These are phyloP conservation scores for Simmondsia chinensis DNA, from an alignment of 148 eudicot species.

Conservation along the genomic window DNA sequence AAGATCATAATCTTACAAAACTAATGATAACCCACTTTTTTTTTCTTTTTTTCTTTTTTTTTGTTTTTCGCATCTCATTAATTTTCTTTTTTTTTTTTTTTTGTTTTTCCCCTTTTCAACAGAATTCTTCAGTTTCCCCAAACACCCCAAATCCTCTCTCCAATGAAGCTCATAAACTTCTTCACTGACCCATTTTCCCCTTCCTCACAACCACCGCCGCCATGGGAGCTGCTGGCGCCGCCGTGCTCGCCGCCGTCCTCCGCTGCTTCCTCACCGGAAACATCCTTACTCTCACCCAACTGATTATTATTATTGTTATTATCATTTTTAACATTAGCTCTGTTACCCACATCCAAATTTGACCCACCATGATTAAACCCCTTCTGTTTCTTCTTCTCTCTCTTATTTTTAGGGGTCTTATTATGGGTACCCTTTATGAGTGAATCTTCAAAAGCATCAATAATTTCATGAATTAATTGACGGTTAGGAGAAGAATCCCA, in stretches of 20 bases:
- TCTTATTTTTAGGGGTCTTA: no score
- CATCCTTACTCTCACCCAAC: no score
- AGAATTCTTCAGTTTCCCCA: conserved; percentile 21
- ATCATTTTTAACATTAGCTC: no score
- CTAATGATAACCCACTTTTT: no score
- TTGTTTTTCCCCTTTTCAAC: not conserved
- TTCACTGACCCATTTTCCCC: conserved; percentile 22
- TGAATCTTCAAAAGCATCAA: conserved; percentile 68
- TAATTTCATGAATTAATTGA: conserved; percentile 63
- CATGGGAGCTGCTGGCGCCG: not conserved
- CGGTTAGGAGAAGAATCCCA: conserved; percentile 86
- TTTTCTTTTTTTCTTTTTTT: no score
- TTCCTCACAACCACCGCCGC: conserved; percentile 4
- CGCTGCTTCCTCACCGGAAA: conserved; percentile 13
- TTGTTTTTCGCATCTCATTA: no score
- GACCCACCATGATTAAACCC: conserved; percentile 4
- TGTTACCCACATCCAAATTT: not conserved
- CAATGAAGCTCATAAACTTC: conserved; percentile 29
- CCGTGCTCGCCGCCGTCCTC: not conserved
- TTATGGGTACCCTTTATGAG: conserved; percentile 13
- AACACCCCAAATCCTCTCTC: conserved; percentile 34
- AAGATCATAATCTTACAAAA: no score
- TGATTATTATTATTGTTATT: no score
- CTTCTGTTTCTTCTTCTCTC: conserved; percentile 25
- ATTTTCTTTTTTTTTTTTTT: no score